Conservation (phyloP, 768 basidiomycete genomes). For the Termitomyces sp. region DNA sequence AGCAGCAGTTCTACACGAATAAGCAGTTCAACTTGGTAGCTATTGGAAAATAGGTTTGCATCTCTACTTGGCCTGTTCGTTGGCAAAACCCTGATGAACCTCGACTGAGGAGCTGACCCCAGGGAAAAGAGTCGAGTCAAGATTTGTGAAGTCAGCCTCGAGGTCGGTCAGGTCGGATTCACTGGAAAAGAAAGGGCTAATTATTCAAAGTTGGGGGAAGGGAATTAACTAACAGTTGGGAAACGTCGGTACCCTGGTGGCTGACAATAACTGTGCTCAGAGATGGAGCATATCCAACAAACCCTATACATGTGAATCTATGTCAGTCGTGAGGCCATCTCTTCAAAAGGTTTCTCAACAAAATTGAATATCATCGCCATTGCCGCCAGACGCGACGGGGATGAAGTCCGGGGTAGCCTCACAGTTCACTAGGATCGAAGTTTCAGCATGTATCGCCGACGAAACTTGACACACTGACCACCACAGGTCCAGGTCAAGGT, state of each 20-base stretch:
- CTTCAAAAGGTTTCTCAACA: conserved; percentile 22
- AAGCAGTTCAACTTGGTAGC: background rate
- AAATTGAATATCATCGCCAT: conserved; percentile 30
- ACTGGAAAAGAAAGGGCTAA: conserved; percentile 15
- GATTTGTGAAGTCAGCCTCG: conserved; percentile 22
- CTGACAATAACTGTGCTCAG: conserved; percentile 32
- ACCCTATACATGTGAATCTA: conserved; percentile 8
- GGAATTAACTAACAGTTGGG: conserved; percentile 24
- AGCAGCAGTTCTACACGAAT: conserved; percentile 30
- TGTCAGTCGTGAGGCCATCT: background rate
- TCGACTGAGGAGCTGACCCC: conserved; percentile 33
- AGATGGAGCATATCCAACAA: conserved; percentile 24
- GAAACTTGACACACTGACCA: conserved; percentile 24
- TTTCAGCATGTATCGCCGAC: background rate
- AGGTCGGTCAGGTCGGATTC: conserved; percentile 32
- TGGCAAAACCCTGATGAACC: conserved; percentile 40
- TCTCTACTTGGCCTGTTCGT: conserved; percentile 33
- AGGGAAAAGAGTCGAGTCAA: conserved; percentile 39
- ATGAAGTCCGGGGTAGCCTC: conserved; percentile 33
- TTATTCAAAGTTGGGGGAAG: background rate
- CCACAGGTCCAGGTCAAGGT: conserved; percentile 50
- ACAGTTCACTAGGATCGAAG: conserved; percentile 27
- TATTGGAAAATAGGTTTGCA: background rate
- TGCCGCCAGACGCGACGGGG: conserved; percentile 39
- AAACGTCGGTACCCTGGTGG: conserved; percentile 36